Conservation (phyloP, 192 early-diverging fungal genomes). For the Phlyctochytrium planicorne region DNA sequence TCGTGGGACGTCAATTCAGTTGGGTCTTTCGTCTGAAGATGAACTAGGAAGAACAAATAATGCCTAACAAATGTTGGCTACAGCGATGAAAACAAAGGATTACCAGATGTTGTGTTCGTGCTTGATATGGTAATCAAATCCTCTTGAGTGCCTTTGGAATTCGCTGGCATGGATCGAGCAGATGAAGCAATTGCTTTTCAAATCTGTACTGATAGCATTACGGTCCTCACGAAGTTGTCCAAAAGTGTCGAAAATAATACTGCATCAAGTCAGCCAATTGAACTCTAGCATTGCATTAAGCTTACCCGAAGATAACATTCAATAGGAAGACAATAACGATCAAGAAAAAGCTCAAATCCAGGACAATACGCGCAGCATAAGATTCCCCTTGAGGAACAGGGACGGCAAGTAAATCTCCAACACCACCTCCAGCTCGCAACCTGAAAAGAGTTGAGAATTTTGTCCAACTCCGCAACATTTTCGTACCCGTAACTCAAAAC, state of each 20-base stretch:
- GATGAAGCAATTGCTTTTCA: conserved; percentile 30
- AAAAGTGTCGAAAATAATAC: conserved; percentile 43
- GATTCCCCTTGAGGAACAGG: conserved; percentile 24
- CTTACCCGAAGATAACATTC: conserved; percentile 40
- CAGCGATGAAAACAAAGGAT: background rate
- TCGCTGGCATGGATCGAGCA: conserved; percentile 38
- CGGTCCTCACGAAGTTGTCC: conserved; percentile 39
- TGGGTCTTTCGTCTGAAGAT: conserved; percentile 34
- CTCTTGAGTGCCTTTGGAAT: conserved; percentile 34
- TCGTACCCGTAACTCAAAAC: conserved; percentile 36
- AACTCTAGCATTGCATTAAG: too few relatives aligned
- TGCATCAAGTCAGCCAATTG: background rate
- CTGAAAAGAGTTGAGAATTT: too few relatives aligned
- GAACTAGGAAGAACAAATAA: conserved; percentile 41
- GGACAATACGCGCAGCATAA: conserved; percentile 29
- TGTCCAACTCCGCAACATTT: background rate
- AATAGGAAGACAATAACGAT: conserved; percentile 39
- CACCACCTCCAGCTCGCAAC: conserved; percentile 34
- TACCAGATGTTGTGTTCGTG: conserved; percentile 42
- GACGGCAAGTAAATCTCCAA: conserved; percentile 33
- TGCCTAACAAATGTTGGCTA: conserved; percentile 20
- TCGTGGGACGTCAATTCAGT: conserved; percentile 44
- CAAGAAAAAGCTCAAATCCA: conserved; percentile 36
- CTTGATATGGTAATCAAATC: conserved; percentile 36
- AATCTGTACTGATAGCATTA: conserved; percentile 35